phyloP scores from a whole-genome alignment of 1,284 basidiomycete species.

The Leccinum fallax region DNA sequence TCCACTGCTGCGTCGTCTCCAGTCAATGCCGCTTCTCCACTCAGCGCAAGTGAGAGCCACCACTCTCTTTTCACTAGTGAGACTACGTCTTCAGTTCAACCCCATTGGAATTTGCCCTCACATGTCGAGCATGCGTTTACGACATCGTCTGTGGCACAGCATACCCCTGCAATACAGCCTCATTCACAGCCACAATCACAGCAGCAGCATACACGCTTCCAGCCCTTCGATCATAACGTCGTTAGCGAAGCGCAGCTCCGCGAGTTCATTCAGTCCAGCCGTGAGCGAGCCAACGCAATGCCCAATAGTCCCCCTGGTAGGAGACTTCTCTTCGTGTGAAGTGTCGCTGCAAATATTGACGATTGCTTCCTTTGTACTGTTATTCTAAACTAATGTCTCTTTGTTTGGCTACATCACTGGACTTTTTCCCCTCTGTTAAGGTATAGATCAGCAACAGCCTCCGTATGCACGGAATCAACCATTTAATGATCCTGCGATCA shows the following conservation, averaged over 20 bases:
- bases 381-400: slow-evolving; percentile 17
- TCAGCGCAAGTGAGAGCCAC: slow-evolving; percentile 53
- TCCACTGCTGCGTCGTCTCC: slow-evolving; percentile 63
- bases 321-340: slow-evolving; percentile 49
- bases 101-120: slow-evolving; percentile 50
- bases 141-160: slow-evolving; percentile 50
- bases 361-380: slow-evolving; percentile 28
- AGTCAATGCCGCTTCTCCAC: slow-evolving; percentile 57
- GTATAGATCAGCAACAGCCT: slow-evolving; percentile 40
- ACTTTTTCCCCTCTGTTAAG: slow-evolving; percentile 20
- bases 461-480: slow-evolving; percentile 44
- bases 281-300: slow-evolving; percentile 48
- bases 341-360: slow-evolving; percentile 36
- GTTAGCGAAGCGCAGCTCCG: slow-evolving; percentile 74
- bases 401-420: slow-evolving; percentile 19
- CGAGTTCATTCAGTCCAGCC: slow-evolving; percentile 70
- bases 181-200: slow-evolving; percentile 32
- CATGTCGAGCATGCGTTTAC: slow-evolving; percentile 50
- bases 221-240: slow-evolving; percentile 54
- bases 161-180: slow-evolving; percentile 42
- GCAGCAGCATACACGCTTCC: slow-evolving; percentile 49
- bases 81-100: slow-evolving; percentile 40
- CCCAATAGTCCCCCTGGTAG: slow-evolving; percentile 48
- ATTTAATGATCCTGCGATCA: slow-evolving; percentile 79
- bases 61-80: slow-evolving; percentile 48